Evolutionary conservation across 371 early-diverging fungal genomes (phyloP), one percentile per base, ranked within the genome.

Genomic region (Capillidium rhysosporum): DNA sequence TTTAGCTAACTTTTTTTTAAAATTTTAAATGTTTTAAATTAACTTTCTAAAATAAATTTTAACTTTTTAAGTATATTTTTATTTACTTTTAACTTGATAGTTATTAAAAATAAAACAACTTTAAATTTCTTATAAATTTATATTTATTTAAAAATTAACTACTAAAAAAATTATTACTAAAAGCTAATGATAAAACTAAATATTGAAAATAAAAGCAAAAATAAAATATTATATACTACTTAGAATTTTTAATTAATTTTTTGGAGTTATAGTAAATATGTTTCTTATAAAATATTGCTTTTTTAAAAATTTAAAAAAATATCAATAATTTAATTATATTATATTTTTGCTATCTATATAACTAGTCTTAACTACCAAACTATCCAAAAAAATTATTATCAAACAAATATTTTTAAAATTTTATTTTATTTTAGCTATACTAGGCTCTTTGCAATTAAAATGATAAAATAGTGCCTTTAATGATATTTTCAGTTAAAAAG

Each of bases 371-470:
- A 63, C 70, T 40, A 84, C 61, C 59, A 66, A 55, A 44, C 58
- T 59, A 31, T 61, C 30, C 1, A 31, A 61, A 63, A 24, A 18
- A n/a, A 40, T 29, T 28, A 25, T 16, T 57, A 21, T 23, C 26
- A n/a, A 39, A 40, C 21, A 14, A 34, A 45, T 30, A 38, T 28
- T 18, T 44, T 10, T 31, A 12, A n/a, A n/a, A n/a, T n/a, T 40
- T 20, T 8, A 24, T 21, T 40, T 56, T 40, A 58, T 59, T 53
- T 60, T 48, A n/a, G 56, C 47, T 41, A 81, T 67, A 1, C 84
- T 82, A 0, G 84, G 84, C 1, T 40, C 52, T 52, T 79, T 79
- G 65, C 80, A 80, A 55, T 80, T 84, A 9, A 79, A 80, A 56
- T 81, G 82, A 57, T 84, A 84, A 57, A 79, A 84, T 0, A 84